Conservation (phyloP, 2,329 filamentous ascomycete genomes). For the Bipolaris zeicola region DNA sequence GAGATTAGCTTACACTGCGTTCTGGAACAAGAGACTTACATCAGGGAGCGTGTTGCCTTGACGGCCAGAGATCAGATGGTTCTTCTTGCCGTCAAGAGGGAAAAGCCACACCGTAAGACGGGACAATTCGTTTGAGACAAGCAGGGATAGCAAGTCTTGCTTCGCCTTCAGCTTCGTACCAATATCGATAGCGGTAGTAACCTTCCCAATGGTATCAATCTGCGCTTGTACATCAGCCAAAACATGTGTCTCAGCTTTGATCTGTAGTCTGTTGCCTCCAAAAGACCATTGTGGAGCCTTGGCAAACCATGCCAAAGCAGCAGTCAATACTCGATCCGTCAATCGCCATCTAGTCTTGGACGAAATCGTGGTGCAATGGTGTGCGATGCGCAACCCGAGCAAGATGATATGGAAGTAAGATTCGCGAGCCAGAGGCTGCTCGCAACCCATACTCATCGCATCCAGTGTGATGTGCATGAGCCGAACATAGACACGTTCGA, state of each 20-base stretch:
- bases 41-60: constrained; percentile 51
- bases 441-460: constrained; percentile 65
- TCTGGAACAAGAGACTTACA: constrained; percentile 25
- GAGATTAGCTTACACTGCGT: constrained; percentile 16
- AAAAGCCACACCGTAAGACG: constrained; percentile 89
- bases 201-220: constrained; percentile 67
- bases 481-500: constrained; percentile 80
- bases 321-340: constrained; percentile 87
- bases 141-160: constrained; percentile 78
- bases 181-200: constrained; percentile 57
- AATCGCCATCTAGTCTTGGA: constrained; percentile 76
- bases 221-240: constrained; percentile 74
- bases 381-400: constrained; percentile 79
- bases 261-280: constrained; percentile 88
- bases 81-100: constrained; percentile 69
- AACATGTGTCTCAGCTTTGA: constrained; percentile 88
- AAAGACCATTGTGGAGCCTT: constrained; percentile 89
- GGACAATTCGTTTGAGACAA: constrained; percentile 83
- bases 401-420: constrained; percentile 88
- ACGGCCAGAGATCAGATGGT: constrained; percentile 55
- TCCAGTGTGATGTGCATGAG: constrained; percentile 79
- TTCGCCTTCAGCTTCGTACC: constrained; percentile 74
- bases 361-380: constrained; percentile 68
- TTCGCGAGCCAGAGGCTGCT: constrained; percentile 88
- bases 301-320: constrained; percentile 86